Conservation (phyloP, 1,284 basidiomycete species). For the Leccinum ponderosum region DNA sequence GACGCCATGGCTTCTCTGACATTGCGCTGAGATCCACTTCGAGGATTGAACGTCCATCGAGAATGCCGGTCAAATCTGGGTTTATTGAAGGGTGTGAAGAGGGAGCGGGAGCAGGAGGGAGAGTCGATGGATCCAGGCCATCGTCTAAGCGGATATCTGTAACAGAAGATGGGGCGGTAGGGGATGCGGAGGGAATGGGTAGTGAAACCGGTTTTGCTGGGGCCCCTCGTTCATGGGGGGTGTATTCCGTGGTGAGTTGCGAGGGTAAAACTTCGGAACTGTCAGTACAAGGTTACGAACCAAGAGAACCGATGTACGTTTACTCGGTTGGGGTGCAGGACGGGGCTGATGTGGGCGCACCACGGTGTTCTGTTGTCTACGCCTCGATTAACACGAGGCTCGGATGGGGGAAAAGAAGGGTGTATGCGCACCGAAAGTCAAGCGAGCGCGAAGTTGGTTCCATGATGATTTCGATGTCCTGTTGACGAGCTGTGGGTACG, state of each 20-base stretch:
- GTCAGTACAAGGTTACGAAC: constrained; percentile 14
- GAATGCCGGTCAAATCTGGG: constrained; percentile 60
- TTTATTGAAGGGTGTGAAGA: constrained; percentile 79
- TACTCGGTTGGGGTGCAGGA: constrained; percentile 30
- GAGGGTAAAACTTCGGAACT: constrained; percentile 40
- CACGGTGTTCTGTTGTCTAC: constrained; percentile 33
- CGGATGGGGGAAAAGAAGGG: not conserved
- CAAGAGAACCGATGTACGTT: constrained; percentile 27
- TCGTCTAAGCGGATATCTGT: constrained; percentile 40
- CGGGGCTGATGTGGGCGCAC: constrained; percentile 26
- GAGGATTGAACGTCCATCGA: constrained; percentile 83
- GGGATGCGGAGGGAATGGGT: constrained; percentile 23
- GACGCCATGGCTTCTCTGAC: constrained; percentile 89
- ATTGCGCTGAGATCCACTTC: constrained; percentile 86
- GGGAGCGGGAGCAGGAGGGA: constrained; percentile 66
- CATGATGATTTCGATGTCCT: constrained; percentile 83
- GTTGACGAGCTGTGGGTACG: constrained; percentile 7
- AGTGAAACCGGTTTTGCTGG: constrained; percentile 25
- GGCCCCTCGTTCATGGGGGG: constrained; percentile 71
- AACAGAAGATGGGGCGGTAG: constrained; percentile 20
- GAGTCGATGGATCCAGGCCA: constrained; percentile 59
- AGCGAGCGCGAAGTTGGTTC: constrained; percentile 67
- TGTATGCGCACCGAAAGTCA: constrained; percentile 62
- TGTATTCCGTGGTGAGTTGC: constrained; percentile 88
- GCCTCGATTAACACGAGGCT: constrained; percentile 1